Conservation (phyloP, 805 yeast genomes). For the Myxozyma geophila region DNA sequence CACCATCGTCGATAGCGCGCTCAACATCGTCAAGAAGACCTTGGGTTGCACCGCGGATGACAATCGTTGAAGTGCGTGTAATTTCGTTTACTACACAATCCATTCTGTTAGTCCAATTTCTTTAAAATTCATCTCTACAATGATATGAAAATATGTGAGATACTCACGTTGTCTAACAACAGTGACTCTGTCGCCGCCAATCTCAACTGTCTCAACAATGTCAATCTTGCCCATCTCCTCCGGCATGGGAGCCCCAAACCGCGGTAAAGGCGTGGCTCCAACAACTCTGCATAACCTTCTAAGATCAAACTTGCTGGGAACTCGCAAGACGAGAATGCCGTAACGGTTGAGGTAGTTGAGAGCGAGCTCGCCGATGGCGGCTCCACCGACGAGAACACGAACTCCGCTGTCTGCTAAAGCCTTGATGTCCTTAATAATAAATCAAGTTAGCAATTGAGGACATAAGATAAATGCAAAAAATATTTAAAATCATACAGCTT, state of each 20-base stretch:
- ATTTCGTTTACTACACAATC: conserved; percentile 44
- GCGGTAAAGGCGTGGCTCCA: conserved; percentile 94
- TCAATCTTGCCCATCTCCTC: conserved; percentile 92
- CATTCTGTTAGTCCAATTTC: background rate
- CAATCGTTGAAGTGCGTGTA: conserved; percentile 88
- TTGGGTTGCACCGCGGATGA: conserved; percentile 95
- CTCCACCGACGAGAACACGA: conserved; percentile 89
- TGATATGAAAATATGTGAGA: conserved; percentile 10
- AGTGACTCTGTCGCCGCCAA: conserved; percentile 97
- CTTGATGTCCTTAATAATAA: conserved; percentile 56
- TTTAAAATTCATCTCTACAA: background rate
- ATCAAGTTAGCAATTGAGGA: too few species aligned
- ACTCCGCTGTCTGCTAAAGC: conserved; percentile 85
- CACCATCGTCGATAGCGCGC: conserved; percentile 97
- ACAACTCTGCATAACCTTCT: conserved; percentile 94
- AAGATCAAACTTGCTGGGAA: conserved; percentile 91
- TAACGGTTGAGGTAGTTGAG: conserved; percentile 89
- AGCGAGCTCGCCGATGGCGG: conserved; percentile 90
- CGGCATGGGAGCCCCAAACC: conserved; percentile 90
- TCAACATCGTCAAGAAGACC: conserved; percentile 92
- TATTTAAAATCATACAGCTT: conserved; percentile 48
- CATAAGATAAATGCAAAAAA: too few species aligned
- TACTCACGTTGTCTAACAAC: conserved; percentile 76
- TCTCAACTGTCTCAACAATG: conserved; percentile 85
- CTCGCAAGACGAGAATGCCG: conserved; percentile 81